These are phyloP conservation scores for Carex scoparia DNA, from an alignment of 176 grass and related monocot genomes.

Conservation along the genomic window DNA sequence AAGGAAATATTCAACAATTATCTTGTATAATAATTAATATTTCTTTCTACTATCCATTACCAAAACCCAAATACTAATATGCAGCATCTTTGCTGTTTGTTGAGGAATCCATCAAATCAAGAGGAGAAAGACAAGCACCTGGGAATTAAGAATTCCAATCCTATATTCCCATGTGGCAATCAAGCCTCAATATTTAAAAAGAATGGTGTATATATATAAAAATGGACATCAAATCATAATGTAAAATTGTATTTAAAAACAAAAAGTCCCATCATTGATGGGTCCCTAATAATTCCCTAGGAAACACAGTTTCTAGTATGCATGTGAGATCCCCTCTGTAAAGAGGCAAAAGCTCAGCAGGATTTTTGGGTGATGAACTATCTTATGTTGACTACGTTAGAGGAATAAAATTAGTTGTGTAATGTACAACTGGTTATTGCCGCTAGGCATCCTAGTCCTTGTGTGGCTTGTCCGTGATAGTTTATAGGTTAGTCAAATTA, in stretches of 20 bases:
- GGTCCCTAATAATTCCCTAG: conserved; percentile 38
- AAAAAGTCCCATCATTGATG: background rate
- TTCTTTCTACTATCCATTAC: too few species aligned
- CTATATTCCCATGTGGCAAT: background rate
- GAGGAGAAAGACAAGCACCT: background rate
- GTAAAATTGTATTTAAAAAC: background rate
- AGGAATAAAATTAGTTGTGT: background rate
- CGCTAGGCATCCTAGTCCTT: background rate
- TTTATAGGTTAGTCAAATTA: too few species aligned
- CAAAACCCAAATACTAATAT: too few species aligned
- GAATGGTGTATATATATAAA: too few species aligned
- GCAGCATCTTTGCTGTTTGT: conserved; percentile 36
- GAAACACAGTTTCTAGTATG: conserved; percentile 26
- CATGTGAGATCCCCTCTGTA: conserved; percentile 86
- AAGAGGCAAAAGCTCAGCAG: conserved; percentile 36
- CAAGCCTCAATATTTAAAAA: conserved; percentile 6
- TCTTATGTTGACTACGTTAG: conserved; percentile 15
- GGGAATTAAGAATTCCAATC: background rate
- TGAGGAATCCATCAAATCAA: conserved; percentile 80
- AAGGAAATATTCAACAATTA: background rate
- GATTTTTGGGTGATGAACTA: conserved; percentile 43
- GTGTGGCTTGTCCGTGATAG: too few species aligned
- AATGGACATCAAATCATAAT: conserved; percentile 18
- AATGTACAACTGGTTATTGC: background rate
- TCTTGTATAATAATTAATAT: background rate